Evolutionary conservation across 2,329 filamentous ascomycete species (phyloP), one percentile per base, ranked within the genome.

Genomic region (Tympanopsis confertula): DNA sequence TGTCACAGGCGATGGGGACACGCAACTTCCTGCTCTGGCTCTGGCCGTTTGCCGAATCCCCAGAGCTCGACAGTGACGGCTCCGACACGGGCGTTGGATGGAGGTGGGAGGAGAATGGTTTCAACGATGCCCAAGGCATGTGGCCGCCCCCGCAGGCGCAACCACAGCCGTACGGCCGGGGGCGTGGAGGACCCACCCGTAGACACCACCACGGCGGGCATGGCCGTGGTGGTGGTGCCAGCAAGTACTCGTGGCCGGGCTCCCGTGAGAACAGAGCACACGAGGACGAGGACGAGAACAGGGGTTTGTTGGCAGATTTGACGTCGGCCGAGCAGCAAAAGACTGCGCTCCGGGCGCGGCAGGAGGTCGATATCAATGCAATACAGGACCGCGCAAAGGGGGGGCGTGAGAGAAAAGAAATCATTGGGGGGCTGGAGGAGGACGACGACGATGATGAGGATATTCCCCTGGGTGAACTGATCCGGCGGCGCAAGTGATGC

Each of bases 1-100:
- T 89, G 52, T 68, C 70, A 13, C 78, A 85, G 51, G 81, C 78
- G 13, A 88, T 91, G 81, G 82, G 83, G 3, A 78, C 74, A 1
- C 45, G 52, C 5, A 86, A 85, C 50, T 48, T 72, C 0, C 45
- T 86, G 0, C 52, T 68, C 5, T 91, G 85, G 85, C 59, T 86
- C 40, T 71, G 74, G 46, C 85, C 85, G 0, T 66, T 87, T 29
- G 68, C 77, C 2, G 64, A 66, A 22, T 63, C 57, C 14, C 74
- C 70, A 1, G 45, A 37, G 5, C 49, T 73, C 19, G 55, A 58
- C 13, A 51, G 54, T 37, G 42, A 59, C 33, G 30, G 36, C 22
- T 42, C 18, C 19, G 57, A 58, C 10, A 46, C 38, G 17, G 68
- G 63, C 3, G 42, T 49, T 0, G 71, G 74, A 41, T 72, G 82